Evolutionary conservation across 306 rosid species (phyloP).

Genomic region (Inga oerstediana): DNA sequence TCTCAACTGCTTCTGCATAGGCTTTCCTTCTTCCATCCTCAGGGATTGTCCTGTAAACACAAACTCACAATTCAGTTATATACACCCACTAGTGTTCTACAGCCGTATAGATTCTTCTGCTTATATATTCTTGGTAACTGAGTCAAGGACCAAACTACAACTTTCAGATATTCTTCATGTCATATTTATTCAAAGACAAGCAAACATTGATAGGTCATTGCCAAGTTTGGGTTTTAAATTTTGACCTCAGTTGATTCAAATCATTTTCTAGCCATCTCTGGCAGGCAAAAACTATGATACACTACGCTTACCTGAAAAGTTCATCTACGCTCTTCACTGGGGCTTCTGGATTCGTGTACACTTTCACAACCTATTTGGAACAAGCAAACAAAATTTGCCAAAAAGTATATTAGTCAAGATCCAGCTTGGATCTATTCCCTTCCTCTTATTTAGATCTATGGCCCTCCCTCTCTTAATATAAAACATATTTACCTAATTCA

Average conservation of each 20-base stretch:
- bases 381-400: neutral
- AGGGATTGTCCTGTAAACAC: constrained; percentile 64
- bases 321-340: constrained; percentile 66
- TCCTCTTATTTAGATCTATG: neutral
- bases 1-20: constrained; percentile 61
- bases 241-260: neutral
- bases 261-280: neutral
- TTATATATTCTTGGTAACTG: neutral
- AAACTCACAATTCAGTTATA: constrained; percentile 18
- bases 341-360: constrained; percentile 71
- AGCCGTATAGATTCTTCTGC: neutral
- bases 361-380: constrained; percentile 74
- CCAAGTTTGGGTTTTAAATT: neutral
- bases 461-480: too few species aligned
- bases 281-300: neutral
- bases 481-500: too few species aligned
- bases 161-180: neutral
- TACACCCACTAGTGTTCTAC: neutral
- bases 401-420: constrained; percentile 4
- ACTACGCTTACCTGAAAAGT: constrained; percentile 67
- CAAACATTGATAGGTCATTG: neutral
- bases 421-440: constrained; percentile 5
- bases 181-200: neutral
- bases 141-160: neutral
- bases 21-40: constrained; percentile 91